Base-by-base conservation (phyloP, 192 early-diverging fungal genomes). In the Helicostylum pulchrum region DNA sequence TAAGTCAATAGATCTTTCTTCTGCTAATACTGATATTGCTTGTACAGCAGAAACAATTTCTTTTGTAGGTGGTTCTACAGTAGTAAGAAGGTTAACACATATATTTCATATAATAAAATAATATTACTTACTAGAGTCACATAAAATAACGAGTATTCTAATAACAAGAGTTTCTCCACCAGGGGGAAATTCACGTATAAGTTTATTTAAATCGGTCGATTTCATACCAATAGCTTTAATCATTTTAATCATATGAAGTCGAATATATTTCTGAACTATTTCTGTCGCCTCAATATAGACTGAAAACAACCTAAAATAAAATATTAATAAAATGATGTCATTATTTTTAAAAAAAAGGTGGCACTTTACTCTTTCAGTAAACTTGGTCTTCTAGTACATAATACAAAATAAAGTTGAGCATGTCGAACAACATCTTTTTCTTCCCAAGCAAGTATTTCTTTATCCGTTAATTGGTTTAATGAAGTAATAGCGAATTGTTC, bases 321-420 rank as follows among this genome's bases (percentile, higher is more conserved):
- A 39, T 9, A 39, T 39, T 39, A 39, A n/a, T n/a, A 10, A 9
- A 9, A 39, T 39, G 36, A 39, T 39, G 36, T 39, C 14, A 36
- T 65, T 4, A 3, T 17, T 32, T 9, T 46, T 3, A 46, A 19
- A 19, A 31, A 5, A 50, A 31, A 17, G 26, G 7, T n/a, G 70
- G 26, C 2, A 26, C 26, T 70, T 78, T 77, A 91, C 90, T 78
- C 73, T 36, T 70, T 57, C 45, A 94, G 71, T n/a, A 94, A 61
- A 19, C 82, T 77, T 54, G 77, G 84, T 46, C 90, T 90, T 64
- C 88, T 90, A 47, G 80, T 82, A 62, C 89, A 89, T 9, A 93
- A 69, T 20, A 88, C 85, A 65, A 94, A 86, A 70, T 79, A 94
- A 26, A 94, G 68, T 60, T 94, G 92, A 36, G 92, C 58, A 57